Evolutionary conservation across 2,329 filamentous ascomycete species (phyloP).

Genomic region (Apiospora aurea): DNA sequence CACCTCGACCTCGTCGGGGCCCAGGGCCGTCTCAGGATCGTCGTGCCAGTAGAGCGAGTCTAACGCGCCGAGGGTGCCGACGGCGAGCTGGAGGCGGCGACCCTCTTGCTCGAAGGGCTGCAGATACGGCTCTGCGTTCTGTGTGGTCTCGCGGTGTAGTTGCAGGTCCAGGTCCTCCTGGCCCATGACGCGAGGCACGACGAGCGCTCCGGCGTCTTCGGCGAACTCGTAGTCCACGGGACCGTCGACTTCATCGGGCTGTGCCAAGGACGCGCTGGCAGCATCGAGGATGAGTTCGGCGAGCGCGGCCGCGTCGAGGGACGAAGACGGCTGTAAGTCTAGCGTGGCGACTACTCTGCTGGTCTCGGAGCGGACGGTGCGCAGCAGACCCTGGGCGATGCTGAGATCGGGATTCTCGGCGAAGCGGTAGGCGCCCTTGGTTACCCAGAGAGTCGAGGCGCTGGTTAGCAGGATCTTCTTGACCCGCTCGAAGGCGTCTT

Average conservation of each 20-base stretch:
- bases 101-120: slow-evolving; percentile 32
- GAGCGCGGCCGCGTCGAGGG: slow-evolving; percentile 27
- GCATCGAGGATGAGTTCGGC: slow-evolving; percentile 34
- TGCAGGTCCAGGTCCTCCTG: slow-evolving; percentile 36
- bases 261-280: slow-evolving; percentile 27
- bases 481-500: slow-evolving; percentile 31
- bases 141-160: slow-evolving; percentile 34
- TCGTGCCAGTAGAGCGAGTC: slow-evolving; percentile 34
- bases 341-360: slow-evolving; percentile 30
- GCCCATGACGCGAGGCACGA: slow-evolving; percentile 35
- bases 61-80: slow-evolving; percentile 27
- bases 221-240: slow-evolving; percentile 42
- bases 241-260: slow-evolving; percentile 26
- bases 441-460: slow-evolving; percentile 27
- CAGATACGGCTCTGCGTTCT: slow-evolving; percentile 32
- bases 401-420: slow-evolving; percentile 31
- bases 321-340: slow-evolving; percentile 34
- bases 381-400: slow-evolving; percentile 37
- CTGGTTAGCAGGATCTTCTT: slow-evolving; percentile 30
- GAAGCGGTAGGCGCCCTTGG: background rate
- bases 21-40: slow-evolving; percentile 33
- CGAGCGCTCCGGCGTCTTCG: slow-evolving; percentile 35
- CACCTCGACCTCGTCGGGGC: slow-evolving; percentile 44
- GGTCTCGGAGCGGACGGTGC: slow-evolving; percentile 38
- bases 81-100: slow-evolving; percentile 28